phyloP scores from a whole-genome alignment of 208 protist genomes.

The Herpetomonas tarakana region DNA sequence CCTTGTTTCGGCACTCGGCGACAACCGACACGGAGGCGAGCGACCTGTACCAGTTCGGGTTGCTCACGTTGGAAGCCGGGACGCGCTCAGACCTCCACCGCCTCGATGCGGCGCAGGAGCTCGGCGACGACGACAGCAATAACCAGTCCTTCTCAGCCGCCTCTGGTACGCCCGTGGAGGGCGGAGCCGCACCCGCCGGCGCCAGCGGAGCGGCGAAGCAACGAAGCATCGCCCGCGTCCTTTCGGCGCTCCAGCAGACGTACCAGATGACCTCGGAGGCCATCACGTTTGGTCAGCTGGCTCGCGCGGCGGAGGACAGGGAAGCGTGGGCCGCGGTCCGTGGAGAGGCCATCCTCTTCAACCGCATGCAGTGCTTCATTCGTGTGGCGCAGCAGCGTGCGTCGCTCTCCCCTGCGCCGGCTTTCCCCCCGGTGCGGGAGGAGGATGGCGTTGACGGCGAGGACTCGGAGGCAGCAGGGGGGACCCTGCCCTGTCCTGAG shows the following conservation, averaged over 20 bases:
- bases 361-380: constrained; percentile 53
- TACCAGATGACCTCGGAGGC: constrained; percentile 56
- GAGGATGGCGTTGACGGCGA: not conserved
- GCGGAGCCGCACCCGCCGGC: constrained; percentile 6
- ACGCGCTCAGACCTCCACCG: constrained; percentile 37
- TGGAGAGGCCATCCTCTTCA: constrained; percentile 39
- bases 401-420: not conserved
- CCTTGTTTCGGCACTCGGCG: constrained; percentile 51
- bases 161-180: not conserved
- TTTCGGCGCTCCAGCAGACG: constrained; percentile 42
- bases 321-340: constrained; percentile 36
- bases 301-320: constrained; percentile 30
- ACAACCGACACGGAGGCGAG: constrained; percentile 57
- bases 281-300: constrained; percentile 50
- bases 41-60: constrained; percentile 58
- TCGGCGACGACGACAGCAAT: constrained; percentile 11
- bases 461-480: too few species aligned
- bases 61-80: constrained; percentile 51
- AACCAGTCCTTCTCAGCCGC: not conserved
- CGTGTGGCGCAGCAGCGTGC: constrained; percentile 6
- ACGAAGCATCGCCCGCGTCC: constrained; percentile 46
- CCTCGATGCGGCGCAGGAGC: constrained; percentile 27
- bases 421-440: constrained; percentile 5
- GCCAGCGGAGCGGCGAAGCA: constrained; percentile 37
- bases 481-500: constrained; percentile 3